phyloP scores from a whole-genome alignment of 2,329 filamentous ascomycete genomes.

The Seiridium cupressi region DNA sequence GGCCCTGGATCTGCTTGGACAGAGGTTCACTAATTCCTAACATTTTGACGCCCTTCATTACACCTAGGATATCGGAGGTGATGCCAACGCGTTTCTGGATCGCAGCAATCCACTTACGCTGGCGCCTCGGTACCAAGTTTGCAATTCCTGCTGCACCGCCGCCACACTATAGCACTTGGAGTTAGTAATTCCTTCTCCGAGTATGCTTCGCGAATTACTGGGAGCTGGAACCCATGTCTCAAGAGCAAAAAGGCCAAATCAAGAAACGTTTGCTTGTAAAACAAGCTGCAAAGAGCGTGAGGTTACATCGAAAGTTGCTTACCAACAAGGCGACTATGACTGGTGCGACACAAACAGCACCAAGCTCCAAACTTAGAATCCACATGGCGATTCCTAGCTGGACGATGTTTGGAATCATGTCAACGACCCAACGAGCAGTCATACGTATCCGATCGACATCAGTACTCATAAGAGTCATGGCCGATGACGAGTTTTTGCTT shows the following conservation, averaged over 20 bases:
- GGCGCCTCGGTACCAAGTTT: background rate
- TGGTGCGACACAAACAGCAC: background rate
- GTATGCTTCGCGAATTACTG: no score
- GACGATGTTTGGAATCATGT: background rate
- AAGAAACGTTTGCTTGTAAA: background rate
- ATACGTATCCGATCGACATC: slow-evolving; percentile 1
- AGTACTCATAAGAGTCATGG: slow-evolving; percentile 5
- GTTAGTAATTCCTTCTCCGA: no score
- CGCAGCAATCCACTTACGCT: slow-evolving; percentile 2
- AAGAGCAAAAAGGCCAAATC: no score
- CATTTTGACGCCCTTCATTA: slow-evolving; percentile 7
- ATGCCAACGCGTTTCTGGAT: slow-evolving; percentile 7
- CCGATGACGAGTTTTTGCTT: slow-evolving; percentile 3
- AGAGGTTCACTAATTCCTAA: background rate
- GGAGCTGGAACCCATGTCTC: no score
- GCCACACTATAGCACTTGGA: no score
- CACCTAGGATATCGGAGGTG: slow-evolving; percentile 2
- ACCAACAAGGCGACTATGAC: background rate
- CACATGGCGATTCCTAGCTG: slow-evolving; percentile 1
- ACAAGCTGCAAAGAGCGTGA: no score
- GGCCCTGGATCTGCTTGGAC: slow-evolving; percentile 2
- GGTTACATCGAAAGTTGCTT: no score
- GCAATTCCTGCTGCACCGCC: background rate
- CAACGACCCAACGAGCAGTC: background rate
- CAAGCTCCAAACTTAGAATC: background rate